Base-by-base conservation (phyloP, 1,284 basidiomycete species). In the Rhizoctonia solani region DNA sequence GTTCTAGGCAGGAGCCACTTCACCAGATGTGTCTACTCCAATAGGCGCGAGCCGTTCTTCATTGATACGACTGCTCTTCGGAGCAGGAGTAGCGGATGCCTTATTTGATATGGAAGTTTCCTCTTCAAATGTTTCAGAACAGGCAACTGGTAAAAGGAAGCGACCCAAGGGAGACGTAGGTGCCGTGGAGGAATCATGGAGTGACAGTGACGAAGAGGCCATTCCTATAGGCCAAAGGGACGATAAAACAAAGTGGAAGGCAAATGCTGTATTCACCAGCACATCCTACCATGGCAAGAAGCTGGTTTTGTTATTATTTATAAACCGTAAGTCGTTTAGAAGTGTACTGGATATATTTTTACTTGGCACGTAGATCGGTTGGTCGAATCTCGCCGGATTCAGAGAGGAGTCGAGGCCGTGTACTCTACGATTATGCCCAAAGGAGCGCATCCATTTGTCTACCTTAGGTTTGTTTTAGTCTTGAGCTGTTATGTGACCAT, bases 251-350 rank as follows among this genome's bases (percentile, higher is more conserved):
- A 79, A 54, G 1, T 92, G 90, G 89, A 80, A 80, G 41, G 86
- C 88, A 6, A 84, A 90, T 55, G 88, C 87, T 0, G 87, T 89
- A 75, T 89, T 93, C 73, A 96, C 92, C 4, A 93, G 87, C 73
- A 88, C 92, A 0, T 97, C 95, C 74, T 94, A 93, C 74, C 92
- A 91, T 74, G 88, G 86, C 3, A 96, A 96, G 76, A 93, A 92
- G 74, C 88, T 82, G 58, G 82, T 87, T 0, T 91, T 96, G 74
- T 79, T 99, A 0, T 81, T 98, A n/a, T 99, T 99, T 77, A 98
- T 99, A 75, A 99, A 99, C 74, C 89, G 95, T 97, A 71, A 70
- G 90, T 81, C 3, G n/a, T 56, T 19, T 39, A 29, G 16, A 39
- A 23, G 8, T 25, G 8, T 3, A 8, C 41, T 55, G 50, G 16